Conservation (phyloP, 306 rosid genomes). For the Prunus persica region Prunus_persica_NCBIv2 NC_034009.1:3855001-3855500, state of each 20-base stretch:
- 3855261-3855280: slow-evolving; percentile 74
- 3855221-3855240: slow-evolving; percentile 92
- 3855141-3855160: slow-evolving; percentile 43
- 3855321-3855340: not conserved
- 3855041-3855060: not conserved
- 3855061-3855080: not conserved
- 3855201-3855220: slow-evolving; percentile 91
- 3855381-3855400: not conserved
- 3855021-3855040: not conserved
- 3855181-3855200: slow-evolving; percentile 95
- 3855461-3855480: not conserved
- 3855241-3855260: slow-evolving; percentile 75
- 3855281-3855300: slow-evolving; percentile 39
- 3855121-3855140: not conserved
- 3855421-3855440: not conserved
- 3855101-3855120: not conserved
- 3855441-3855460: not conserved
- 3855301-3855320: slow-evolving; percentile 4
- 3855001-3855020: not conserved
- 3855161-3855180: slow-evolving; percentile 89
- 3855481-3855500: not conserved
- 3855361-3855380: not conserved
- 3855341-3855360: not conserved
- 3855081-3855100: not conserved
- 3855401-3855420: not conserved